phyloP scores from a whole-genome alignment of 1,284 basidiomycete genomes.

The Vanrija sp. region DNA sequence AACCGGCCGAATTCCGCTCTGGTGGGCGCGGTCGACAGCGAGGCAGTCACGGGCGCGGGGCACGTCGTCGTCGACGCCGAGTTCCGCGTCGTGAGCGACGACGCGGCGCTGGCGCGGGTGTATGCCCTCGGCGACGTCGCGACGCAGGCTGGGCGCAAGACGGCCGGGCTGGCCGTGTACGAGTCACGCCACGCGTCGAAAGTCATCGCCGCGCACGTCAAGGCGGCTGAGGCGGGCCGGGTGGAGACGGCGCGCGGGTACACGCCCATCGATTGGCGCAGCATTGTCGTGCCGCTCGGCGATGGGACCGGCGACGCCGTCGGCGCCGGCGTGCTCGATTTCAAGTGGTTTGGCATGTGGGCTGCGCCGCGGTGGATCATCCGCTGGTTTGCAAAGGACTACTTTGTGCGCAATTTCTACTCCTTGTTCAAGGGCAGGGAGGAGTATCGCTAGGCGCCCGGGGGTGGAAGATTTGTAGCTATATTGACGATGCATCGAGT shows the following conservation, averaged over 20 bases:
- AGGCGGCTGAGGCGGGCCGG: not conserved
- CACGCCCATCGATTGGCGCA: not conserved
- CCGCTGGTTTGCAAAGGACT: constrained; percentile 10
- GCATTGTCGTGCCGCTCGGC: constrained; percentile 7
- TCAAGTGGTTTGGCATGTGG: constrained; percentile 6
- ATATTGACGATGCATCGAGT: too few relatives aligned
- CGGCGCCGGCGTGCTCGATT: constrained; percentile 2
- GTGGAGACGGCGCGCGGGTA: not conserved
- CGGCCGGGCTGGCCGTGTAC: constrained; percentile 1
- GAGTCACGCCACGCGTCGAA: not conserved
- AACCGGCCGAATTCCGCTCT: constrained; percentile 44
- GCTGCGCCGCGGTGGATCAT: constrained; percentile 3
- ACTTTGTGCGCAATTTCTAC: not conserved
- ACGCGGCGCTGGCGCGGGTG: constrained; percentile 9
- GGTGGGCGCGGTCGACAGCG: constrained; percentile 31
- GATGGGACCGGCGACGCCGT: constrained; percentile 2
- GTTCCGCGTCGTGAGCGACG: constrained; percentile 13
- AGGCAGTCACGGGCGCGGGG: constrained; percentile 23
- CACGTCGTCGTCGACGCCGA: constrained; percentile 38
- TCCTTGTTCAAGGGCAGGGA: not conserved
- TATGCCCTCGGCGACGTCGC: constrained; percentile 43
- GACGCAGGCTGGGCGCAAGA: constrained; percentile 4
- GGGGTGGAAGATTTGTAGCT: too few relatives aligned
- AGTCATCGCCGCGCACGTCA: not conserved
- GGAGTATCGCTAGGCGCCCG: too few relatives aligned